Evolutionary conservation across 139 green algal genomes (phyloP).

Genomic region (Deuterostichococcus epilithicus): DNA sequence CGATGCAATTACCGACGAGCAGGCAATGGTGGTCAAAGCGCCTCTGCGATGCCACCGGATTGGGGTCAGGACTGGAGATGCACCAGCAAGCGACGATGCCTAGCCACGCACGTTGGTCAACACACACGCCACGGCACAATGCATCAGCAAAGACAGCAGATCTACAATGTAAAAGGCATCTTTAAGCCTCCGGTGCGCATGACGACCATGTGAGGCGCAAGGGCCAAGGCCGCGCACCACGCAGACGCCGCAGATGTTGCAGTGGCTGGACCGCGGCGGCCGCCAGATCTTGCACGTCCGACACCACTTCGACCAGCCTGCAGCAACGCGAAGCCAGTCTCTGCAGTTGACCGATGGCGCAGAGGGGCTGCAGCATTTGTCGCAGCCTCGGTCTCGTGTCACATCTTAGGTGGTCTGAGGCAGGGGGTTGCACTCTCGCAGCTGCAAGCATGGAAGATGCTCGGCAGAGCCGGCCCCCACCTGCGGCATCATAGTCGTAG

Average conservation of each 20-base stretch:
- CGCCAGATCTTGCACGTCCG: constrained; percentile 71
- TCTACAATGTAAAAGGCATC: neutral
- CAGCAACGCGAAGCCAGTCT: neutral
- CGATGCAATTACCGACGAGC: constrained; percentile 69
- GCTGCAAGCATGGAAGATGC: too few species aligned
- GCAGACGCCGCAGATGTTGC: constrained; percentile 60
- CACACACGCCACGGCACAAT: neutral
- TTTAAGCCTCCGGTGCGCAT: neutral
- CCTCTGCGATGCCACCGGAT: constrained; percentile 27
- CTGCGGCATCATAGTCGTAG: neutral
- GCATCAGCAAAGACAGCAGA: neutral
- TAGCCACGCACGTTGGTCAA: neutral
- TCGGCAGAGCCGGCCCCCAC: too few species aligned
- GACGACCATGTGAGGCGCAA: neutral
- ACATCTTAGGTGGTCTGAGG: too few species aligned
- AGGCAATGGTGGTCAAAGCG: constrained; percentile 81
- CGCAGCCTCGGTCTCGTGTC: too few species aligned
- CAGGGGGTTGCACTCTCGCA: too few species aligned
- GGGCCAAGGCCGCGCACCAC: constrained; percentile 38
- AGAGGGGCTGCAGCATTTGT: too few species aligned
- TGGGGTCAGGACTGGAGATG: neutral
- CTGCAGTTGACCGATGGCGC: too few species aligned
- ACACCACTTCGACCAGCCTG: constrained; percentile 51
- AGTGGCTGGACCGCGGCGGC: constrained; percentile 55
- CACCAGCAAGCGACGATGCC: neutral